Conservation (phyloP, 352 stramenopile species). For the Globisporangium cylindrosporum region DNA sequence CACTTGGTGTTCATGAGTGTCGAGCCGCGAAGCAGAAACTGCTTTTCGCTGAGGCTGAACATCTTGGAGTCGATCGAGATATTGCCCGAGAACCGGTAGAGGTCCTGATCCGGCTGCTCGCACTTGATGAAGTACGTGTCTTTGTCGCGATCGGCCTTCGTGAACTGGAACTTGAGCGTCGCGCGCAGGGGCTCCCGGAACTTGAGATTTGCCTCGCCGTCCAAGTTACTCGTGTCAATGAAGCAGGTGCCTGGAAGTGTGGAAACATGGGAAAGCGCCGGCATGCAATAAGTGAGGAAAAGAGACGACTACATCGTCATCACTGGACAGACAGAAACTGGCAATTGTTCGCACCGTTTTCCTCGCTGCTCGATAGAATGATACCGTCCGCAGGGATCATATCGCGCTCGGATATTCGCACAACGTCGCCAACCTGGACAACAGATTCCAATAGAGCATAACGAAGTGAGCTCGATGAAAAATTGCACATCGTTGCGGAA, state of each 20-base stretch:
- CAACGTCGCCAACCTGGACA: constrained; percentile 77
- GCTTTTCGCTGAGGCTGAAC: constrained; percentile 69
- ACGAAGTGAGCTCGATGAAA: background rate
- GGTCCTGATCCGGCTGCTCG: constrained; percentile 69
- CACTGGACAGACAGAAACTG: background rate
- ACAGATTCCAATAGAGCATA: background rate
- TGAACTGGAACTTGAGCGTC: constrained; percentile 36
- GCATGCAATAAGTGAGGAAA: constrained; percentile 1
- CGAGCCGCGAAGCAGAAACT: constrained; percentile 70
- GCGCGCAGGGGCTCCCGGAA: constrained; percentile 43
- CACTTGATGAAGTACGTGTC: constrained; percentile 68
- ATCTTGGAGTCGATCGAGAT: constrained; percentile 56
- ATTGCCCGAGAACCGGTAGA: constrained; percentile 79
- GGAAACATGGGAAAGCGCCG: background rate
- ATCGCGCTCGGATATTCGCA: constrained; percentile 82
- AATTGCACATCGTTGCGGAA: no score
- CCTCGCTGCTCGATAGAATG: constrained; percentile 81
- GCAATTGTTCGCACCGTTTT: constrained; percentile 41
- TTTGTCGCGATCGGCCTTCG: constrained; percentile 30
- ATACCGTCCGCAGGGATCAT: constrained; percentile 91
- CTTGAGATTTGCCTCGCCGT: constrained; percentile 81
- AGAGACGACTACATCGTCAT: background rate
- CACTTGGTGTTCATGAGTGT: constrained; percentile 83
- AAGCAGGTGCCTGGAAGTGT: constrained; percentile 55
- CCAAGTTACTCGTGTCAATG: constrained; percentile 82